Conservation (phyloP, 768 basidiomycete genomes). For the Tricholoma sp. region DNA sequence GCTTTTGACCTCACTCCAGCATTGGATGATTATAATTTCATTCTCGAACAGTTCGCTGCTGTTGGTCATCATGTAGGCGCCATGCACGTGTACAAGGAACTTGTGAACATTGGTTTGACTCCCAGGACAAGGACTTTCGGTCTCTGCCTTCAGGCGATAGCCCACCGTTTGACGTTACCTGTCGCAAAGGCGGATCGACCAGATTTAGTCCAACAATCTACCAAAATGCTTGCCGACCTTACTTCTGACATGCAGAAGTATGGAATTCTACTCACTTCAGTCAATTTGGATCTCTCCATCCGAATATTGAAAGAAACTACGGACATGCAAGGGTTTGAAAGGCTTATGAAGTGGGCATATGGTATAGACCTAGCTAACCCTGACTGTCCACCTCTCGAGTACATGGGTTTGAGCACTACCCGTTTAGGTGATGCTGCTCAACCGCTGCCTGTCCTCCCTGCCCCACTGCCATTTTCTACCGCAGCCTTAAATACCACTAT, state of each 20-base stretch:
- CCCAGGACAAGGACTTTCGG: constrained; percentile 57
- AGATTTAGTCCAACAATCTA: constrained; percentile 35
- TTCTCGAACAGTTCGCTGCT: constrained; percentile 71
- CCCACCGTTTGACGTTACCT: constrained; percentile 62
- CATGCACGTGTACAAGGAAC: constrained; percentile 56
- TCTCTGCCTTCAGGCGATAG: constrained; percentile 64
- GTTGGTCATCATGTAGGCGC: constrained; percentile 65
- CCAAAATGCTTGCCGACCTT: constrained; percentile 43
- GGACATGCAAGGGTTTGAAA: constrained; percentile 51
- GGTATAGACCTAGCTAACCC: constrained; percentile 75
- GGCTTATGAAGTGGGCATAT: constrained; percentile 63
- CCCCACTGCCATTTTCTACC: constrained; percentile 50
- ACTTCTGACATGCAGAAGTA: constrained; percentile 53
- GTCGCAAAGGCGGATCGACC: constrained; percentile 32
- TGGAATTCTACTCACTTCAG: constrained; percentile 46
- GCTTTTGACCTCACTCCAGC: constrained; percentile 39
- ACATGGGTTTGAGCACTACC: constrained; percentile 15
- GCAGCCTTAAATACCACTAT: constrained; percentile 69
- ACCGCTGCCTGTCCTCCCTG: constrained; percentile 6
- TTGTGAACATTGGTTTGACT: constrained; percentile 36
- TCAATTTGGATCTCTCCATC: constrained; percentile 61
- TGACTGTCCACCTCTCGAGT: constrained; percentile 58
- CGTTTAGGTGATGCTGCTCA: constrained; percentile 1
- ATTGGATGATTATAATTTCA: constrained; percentile 69
- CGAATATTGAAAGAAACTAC: constrained; percentile 65